A percentile compares a stretch with the other conserved stretches of the same genome.
Conservation (phyloP, 2,329 filamentous ascomycete species). For the Alternaria consortialis region DNA sequence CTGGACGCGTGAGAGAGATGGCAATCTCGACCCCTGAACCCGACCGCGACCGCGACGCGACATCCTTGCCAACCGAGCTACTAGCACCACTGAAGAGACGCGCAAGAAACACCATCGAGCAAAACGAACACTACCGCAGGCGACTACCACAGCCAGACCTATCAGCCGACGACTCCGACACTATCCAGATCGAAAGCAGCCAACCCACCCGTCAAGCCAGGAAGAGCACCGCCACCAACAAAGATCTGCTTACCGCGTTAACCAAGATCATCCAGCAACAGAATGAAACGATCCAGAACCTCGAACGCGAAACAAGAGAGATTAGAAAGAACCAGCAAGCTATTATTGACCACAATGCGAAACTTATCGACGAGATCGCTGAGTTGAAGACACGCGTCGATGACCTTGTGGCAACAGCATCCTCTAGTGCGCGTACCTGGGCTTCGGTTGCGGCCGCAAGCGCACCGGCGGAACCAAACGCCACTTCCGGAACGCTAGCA, state of each 20-base stretch:
- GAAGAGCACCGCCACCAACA: slow-evolving; percentile 14
- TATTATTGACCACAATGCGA: slow-evolving; percentile 13
- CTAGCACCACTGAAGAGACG: slow-evolving; percentile 8
- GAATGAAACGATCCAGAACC: slow-evolving; percentile 11
- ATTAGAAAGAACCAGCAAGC: slow-evolving; percentile 12
- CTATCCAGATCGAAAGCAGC: slow-evolving; percentile 13
- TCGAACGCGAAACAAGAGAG: slow-evolving; percentile 3
- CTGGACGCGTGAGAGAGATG: slow-evolving; percentile 3
- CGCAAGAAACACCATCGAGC: slow-evolving; percentile 7
- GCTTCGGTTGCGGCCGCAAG: slow-evolving; percentile 8
- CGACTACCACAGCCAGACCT: slow-evolving; percentile 9
- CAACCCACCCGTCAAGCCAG: slow-evolving; percentile 4
- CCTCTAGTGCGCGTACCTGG: slow-evolving; percentile 11
- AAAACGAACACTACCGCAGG: slow-evolving; percentile 11
- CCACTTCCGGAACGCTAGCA: slow-evolving; percentile 6
- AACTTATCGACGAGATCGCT: slow-evolving; percentile 13
- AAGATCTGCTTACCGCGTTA: slow-evolving; percentile 12
- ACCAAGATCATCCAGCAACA: slow-evolving; percentile 13
- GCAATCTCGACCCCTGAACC: slow-evolving; percentile 5
- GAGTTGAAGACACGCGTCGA: slow-evolving; percentile 17
- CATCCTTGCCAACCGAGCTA: slow-evolving; percentile 5
- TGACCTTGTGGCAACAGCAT: slow-evolving; percentile 8
- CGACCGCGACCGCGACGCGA: neutral
- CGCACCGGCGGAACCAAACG: slow-evolving; percentile 6
- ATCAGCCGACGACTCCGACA: slow-evolving; percentile 11